A percentile compares a stretch with the other conserved stretches of the same genome.
phyloP scores from a whole-genome alignment of 768 basidiomycete genomes.

The Hypholoma fasciculare region DNA sequence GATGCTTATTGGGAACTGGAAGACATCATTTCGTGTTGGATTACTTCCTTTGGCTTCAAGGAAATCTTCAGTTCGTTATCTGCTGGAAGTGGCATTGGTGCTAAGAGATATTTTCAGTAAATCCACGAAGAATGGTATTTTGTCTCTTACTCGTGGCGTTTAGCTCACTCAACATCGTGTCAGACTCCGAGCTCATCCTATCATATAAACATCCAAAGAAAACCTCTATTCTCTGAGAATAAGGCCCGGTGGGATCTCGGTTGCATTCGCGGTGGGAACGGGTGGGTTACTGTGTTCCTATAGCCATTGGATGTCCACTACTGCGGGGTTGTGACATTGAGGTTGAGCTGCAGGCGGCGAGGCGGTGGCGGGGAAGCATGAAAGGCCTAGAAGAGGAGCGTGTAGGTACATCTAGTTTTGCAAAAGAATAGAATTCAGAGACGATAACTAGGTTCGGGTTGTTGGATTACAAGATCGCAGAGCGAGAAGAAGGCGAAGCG shows the following conservation, averaged over 20 bases:
- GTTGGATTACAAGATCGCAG: constrained; percentile 24
- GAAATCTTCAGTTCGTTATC: background rate
- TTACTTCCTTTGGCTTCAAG: background rate
- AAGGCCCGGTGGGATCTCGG: background rate
- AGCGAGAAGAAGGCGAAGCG: constrained; percentile 30
- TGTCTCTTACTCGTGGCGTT: constrained; percentile 12
- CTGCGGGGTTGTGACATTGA: background rate
- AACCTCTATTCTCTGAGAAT: constrained; percentile 8
- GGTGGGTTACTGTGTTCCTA: background rate
- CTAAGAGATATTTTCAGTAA: background rate
- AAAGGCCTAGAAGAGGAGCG: constrained; percentile 56
- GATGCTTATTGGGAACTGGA: background rate
- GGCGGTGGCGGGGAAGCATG: constrained; percentile 26
- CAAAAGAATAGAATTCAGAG: constrained; percentile 14
- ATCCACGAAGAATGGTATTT: background rate
- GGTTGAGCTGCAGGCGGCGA: background rate
- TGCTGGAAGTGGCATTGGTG: background rate
- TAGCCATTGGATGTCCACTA: background rate
- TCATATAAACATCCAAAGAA: constrained; percentile 4
- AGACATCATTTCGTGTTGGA: background rate
- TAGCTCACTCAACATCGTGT: background rate
- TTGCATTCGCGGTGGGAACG: background rate
- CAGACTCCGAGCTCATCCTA: constrained; percentile 2
- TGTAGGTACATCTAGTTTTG: constrained; percentile 13
- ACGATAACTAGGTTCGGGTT: constrained; percentile 11